Base-by-base conservation (phyloP, 306 rosid species). In the Potentilla sterilis region DNA sequence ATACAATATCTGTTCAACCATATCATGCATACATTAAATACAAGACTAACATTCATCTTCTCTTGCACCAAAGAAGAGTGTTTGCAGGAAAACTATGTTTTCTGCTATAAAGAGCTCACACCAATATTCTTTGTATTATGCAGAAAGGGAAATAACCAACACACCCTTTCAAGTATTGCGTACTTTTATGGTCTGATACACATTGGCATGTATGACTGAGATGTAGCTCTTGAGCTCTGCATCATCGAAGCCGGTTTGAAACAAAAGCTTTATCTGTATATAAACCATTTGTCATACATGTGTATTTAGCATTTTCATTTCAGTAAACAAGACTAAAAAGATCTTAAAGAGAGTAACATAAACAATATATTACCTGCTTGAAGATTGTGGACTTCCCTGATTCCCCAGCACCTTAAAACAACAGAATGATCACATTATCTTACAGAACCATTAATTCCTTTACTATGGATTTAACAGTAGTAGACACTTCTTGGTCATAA, bases 171-270 rank as follows among this genome's bases (percentile, higher is more conserved):
- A 89, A 92, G 86, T 89, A 90, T 92, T 96, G 96, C 99, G 78
- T 96, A 96, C 99, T 96, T 96, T 96, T 96, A 96, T 96, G 86
- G 98, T 96, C 98, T 96, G 99, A 90, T 89, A 96, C 82, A 92
- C 96, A 58, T 96, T 96, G 83, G 99, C 99, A 77, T 96, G 99
- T 82, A 95, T 89, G 88, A 96, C 97, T 46, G 98, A 87, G 76
- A 85, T 81, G 80, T 92, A 95, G 87, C 97, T 87, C 86, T 87
- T 89, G 79, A 96, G 92, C 86, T 96, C 97, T 70, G 97, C 88
- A 81, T 96, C 98, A 8, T 92, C 98, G 80, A 96, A 96, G 81
- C 98, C 98, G 28, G 97, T 90, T 87, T 92, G 99, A 88, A 96
- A 92, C 83, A 92, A 87, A 73, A 96, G 93, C 81, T 90, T 95